Percentiles rank a stretch among this genome's conserved stretches.
phyloP scores from a whole-genome alignment of 768 basidiomycete genomes.

The Phlebiopsis flavidoalba region DNA sequence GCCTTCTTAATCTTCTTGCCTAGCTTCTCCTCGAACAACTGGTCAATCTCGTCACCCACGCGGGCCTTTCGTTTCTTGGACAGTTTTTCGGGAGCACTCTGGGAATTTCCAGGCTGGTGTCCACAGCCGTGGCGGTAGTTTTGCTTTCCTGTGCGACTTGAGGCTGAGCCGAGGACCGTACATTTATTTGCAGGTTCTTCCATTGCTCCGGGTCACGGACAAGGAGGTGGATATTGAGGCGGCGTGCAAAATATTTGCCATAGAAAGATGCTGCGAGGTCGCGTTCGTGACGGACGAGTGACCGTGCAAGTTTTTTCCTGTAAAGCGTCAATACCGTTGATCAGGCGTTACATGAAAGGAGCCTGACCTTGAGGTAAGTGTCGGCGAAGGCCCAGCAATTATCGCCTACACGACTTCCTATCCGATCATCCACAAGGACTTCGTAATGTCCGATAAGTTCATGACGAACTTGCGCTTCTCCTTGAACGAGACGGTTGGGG shows the following conservation, averaged over 20 bases:
- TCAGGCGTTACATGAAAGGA: background rate
- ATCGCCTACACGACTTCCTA: conserved; percentile 88
- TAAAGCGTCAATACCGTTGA: background rate
- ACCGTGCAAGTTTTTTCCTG: conserved; percentile 92
- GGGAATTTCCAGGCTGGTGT: background rate
- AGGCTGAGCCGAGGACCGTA: background rate
- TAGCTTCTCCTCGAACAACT: conserved; percentile 53
- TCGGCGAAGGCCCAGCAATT: conserved; percentile 92
- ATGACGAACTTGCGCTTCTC: conserved; percentile 67
- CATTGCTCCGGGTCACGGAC: conserved; percentile 81
- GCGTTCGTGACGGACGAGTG: conserved; percentile 67
- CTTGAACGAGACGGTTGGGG: conserved; percentile 57
- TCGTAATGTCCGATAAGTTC: conserved; percentile 72
- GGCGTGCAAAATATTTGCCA: conserved; percentile 82
- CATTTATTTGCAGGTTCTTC: conserved; percentile 54
- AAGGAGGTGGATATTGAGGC: conserved; percentile 72
- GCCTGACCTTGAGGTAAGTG: conserved; percentile 76
- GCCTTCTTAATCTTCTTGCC: conserved; percentile 58
- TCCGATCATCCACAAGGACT: conserved; percentile 78
- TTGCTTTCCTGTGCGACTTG: background rate
- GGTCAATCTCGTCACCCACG: conserved; percentile 69
- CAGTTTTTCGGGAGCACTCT: background rate
- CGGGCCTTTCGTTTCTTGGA: conserved; percentile 35
- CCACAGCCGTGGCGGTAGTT: background rate
- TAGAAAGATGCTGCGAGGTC: conserved; percentile 73